These are phyloP conservation scores for Quercus wislizeni DNA, from an alignment of 306 rosid genomes.

Conservation along the genomic window DNA sequence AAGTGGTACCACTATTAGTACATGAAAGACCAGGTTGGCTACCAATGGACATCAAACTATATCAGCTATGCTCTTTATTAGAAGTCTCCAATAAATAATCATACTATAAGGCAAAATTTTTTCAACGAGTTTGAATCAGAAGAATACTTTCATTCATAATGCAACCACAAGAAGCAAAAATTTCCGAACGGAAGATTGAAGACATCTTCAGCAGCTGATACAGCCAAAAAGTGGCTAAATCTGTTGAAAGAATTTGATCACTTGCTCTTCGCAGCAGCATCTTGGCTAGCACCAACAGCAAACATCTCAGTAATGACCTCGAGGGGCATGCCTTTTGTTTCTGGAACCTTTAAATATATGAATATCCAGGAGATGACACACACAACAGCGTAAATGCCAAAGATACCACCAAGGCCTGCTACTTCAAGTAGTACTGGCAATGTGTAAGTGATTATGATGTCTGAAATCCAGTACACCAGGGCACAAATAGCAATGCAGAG, in stretches of 20 bases:
- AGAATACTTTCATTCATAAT: constrained; percentile 1
- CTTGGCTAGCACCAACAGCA: constrained; percentile 58
- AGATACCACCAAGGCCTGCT: constrained; percentile 60
- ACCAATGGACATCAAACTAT: not conserved
- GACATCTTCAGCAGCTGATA: not conserved
- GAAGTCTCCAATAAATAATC: not conserved
- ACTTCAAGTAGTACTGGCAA: constrained; percentile 57
- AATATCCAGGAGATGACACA: constrained; percentile 66
- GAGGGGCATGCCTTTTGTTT: constrained; percentile 93
- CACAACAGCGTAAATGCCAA: constrained; percentile 56
- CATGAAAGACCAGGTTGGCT: not conserved
- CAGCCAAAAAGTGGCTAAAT: not conserved
- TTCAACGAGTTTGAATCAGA: not conserved
- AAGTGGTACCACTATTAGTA: not conserved
- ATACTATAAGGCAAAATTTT: not conserved
- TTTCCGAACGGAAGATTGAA: not conserved
- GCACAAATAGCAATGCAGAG: constrained; percentile 81
- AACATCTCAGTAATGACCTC: constrained; percentile 84
- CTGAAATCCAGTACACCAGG: constrained; percentile 60
- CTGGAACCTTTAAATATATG: constrained; percentile 72
- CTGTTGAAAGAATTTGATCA: constrained; percentile 8
- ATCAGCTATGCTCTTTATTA: not conserved
- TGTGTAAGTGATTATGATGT: constrained; percentile 70
- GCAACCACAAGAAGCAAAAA: not conserved
- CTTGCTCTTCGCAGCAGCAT: constrained; percentile 43